A percentile compares a stretch with the other conserved stretches of the same genome.
Evolutionary conservation across 1,284 basidiomycete genomes (phyloP).

Genomic region (Gomphus bonarii): DNA sequence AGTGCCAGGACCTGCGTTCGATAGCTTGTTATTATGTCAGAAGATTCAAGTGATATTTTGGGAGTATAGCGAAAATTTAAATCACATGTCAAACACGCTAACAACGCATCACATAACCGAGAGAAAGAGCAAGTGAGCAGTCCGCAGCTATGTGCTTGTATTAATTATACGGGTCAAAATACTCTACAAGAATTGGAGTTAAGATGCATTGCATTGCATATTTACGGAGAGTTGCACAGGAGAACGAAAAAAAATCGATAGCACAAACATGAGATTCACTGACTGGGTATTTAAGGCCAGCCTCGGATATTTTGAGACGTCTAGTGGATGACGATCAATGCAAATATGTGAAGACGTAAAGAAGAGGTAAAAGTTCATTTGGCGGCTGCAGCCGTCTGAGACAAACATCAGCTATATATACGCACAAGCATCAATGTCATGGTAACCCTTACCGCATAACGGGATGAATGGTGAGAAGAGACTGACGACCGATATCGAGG

Average conservation of each 20-base stretch:
- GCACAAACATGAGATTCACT: not conserved
- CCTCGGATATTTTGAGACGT: slow-evolving; percentile 7
- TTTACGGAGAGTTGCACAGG: slow-evolving; percentile 5
- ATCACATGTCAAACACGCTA: not conserved
- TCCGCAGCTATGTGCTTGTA: not conserved
- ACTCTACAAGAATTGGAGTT: not conserved
- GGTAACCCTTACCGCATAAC: slow-evolving; percentile 6
- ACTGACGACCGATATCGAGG: slow-evolving; percentile 10
- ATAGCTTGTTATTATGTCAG: too few relatives aligned
- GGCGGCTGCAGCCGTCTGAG: slow-evolving; percentile 1
- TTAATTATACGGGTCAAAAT: not conserved
- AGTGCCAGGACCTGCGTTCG: too few relatives aligned
- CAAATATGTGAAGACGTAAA: not conserved
- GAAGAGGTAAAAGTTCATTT: not conserved
- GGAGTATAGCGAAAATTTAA: not conserved
- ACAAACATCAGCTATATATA: not conserved
- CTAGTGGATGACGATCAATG: not conserved
- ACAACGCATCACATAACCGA: not conserved
- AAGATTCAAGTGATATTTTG: too few relatives aligned
- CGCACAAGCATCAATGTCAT: not conserved
- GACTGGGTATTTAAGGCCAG: slow-evolving; percentile 9
- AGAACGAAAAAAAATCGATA: not conserved
- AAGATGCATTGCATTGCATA: slow-evolving; percentile 4
- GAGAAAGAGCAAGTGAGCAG: not conserved
- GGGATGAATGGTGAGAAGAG: slow-evolving; percentile 5